Base-by-base conservation (phyloP, 768 basidiomycete genomes). In the Dioszegia aurantiaca region DNA sequence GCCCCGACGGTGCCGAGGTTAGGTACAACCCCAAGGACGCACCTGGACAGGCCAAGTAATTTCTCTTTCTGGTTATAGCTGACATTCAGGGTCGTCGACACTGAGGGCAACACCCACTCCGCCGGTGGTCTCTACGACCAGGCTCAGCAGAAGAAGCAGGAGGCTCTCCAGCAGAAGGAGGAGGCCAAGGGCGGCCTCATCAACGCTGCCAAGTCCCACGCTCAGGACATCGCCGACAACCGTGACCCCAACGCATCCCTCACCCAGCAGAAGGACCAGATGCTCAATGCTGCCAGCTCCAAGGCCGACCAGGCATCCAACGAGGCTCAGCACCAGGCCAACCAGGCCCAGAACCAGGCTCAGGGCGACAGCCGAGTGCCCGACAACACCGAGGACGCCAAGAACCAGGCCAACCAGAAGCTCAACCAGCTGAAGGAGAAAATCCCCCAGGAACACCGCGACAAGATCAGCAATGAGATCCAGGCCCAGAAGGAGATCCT, bases 391-490 rank as follows among this genome's bases (percentile, higher is more conserved):
- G 64, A 69, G 37, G 49, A 72, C 37, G 71, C 67, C 40, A 51
- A 71, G 58, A 56, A 58, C 48, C 41, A 68, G 48, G 67, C 76
- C 49, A 54, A 66, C 40, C 52, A 64, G 54, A 78, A 77, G 70
- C 62, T 59, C 59, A 70, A 75, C 60, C 78, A 77, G 23, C 51
- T 85, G 28, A 73, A 78, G 41, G 84, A 86, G 27, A 82, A 80
- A 41, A 80, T 90, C 39, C 85, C 88, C 0, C 82, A 86, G 49
- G 81, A 87, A 63, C 86, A 88, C 62, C 85, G 85, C 60, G 83
- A 85, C 10, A 37, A 52, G 39, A 27, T 37, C 24, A 26, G 9
- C 3, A 28, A 77, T 70, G 12, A 82, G 61, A 37, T 80, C 42
- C 82, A 87, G 44, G 81, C 82, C 16, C 81, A 84, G 24, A 84